These are phyloP conservation scores for Teunomyces cretensis DNA, from an alignment of 805 yeast species.

Conservation along the genomic window DNA sequence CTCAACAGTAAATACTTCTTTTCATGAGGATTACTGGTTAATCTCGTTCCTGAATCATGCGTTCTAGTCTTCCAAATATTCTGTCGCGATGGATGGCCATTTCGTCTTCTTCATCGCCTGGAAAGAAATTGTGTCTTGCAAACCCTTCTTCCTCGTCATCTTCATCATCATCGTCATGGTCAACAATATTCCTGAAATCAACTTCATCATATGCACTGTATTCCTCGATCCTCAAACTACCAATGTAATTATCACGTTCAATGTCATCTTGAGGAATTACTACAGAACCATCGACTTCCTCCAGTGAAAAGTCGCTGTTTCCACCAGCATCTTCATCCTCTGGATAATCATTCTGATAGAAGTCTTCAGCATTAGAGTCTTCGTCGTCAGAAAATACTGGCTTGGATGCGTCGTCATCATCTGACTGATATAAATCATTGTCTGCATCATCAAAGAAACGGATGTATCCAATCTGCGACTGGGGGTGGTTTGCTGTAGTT, in stretches of 20 bases:
- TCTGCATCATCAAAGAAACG: conserved; percentile 57
- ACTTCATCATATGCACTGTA: conserved; percentile 5
- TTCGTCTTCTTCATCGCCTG: conserved; percentile 56
- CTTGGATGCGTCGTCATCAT: conserved; percentile 35
- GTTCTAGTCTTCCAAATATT: conserved; percentile 57
- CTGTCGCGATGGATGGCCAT: conserved; percentile 63
- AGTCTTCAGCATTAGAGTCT: conserved; percentile 89
- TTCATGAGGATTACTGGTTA: conserved; percentile 18
- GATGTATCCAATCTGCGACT: conserved; percentile 52
- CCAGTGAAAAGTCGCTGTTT: conserved; percentile 13
- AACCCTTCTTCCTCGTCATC: conserved; percentile 24
- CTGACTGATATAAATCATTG: conserved; percentile 34
- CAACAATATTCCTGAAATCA: conserved; percentile 21
- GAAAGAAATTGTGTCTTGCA: conserved; percentile 54
- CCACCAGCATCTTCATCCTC: conserved; percentile 77
- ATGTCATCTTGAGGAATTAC: conserved; percentile 20
- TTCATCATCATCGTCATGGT: conserved; percentile 34
- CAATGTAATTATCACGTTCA: conserved; percentile 5
- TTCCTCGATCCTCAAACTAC: background rate
- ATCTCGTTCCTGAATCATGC: conserved; percentile 47
- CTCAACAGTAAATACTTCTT: conserved; percentile 36
- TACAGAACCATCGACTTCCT: conserved; percentile 18
- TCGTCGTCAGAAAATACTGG: conserved; percentile 61
- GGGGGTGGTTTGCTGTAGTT: conserved; percentile 49
- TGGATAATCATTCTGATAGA: conserved; percentile 90